Base-by-base conservation (phyloP, 2,329 filamentous ascomycete genomes). In the Xylariaceae sp. region DNA sequence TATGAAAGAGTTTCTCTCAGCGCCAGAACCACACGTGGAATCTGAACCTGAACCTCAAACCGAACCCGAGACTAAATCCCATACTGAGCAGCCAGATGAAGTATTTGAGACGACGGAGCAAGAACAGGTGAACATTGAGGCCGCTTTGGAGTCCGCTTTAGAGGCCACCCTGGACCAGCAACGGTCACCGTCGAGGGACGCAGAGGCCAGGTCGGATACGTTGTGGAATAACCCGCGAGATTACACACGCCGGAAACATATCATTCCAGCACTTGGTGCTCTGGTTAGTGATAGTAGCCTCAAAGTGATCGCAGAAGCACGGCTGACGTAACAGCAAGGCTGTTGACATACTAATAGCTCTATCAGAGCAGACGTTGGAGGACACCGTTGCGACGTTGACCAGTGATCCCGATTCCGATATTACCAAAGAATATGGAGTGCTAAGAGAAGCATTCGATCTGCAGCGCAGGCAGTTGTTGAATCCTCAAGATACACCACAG, bases 321-420 rank as follows among this genome's bases (percentile, higher is more conserved):
- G 24, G 52, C 65, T 69, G 62, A 69, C 43, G 33, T 53, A 28
- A 17, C 28, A 17, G 16, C n/a, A 53, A 71, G 69, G 70, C 71
- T 39, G 61, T 72, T 24, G 71, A 73, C 52, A 67, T 73, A 23
- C 61, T 73, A n/a, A 65, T 67, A 43, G 65, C 69, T 12, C 66
- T 70, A 56, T 73, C 69, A 12, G 71, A 73, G 43, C 69, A 72
- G 39, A 68, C 70, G 5, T 41, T 73, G n/a, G 71, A 73, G 50
- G 71, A 73, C 33, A 72, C 71, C 3, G 65, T 73, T n/a, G 67
- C 67, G 4, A 69, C 66, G 4, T 57, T 73, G 4, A 60, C 58
- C 28, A 64, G 65, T 14, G 70, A 73, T 8, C 50, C 57, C 1
- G 69, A 72, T 9, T 69, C 69, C 4, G 67, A 70, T 19, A 67